These are phyloP conservation scores for Hortaea sp. DNA, from an alignment of 2,329 filamentous ascomycete genomes.

Conservation along the genomic window DNA sequence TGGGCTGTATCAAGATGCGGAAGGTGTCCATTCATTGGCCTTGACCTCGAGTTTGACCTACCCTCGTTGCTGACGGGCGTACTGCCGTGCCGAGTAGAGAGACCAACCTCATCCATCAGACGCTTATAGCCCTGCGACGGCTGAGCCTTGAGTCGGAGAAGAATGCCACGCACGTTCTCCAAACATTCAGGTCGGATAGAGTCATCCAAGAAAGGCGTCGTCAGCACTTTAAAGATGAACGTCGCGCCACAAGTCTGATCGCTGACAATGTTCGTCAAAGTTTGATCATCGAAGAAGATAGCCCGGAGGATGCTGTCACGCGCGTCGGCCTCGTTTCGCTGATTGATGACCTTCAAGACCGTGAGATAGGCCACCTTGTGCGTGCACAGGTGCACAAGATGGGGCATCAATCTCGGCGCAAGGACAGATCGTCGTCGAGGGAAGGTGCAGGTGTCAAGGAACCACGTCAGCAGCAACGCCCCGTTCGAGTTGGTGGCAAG, in stretches of 20 bases:
- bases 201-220: constrained; percentile 95
- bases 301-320: constrained; percentile 82
- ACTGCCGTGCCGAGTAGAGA: constrained; percentile 49
- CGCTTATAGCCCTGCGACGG: constrained; percentile 95
- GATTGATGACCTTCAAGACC: constrained; percentile 95
- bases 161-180: constrained; percentile 81
- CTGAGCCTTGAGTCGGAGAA: constrained; percentile 83
- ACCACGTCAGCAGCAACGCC: constrained; percentile 89
- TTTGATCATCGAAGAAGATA: constrained; percentile 85
- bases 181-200: constrained; percentile 77
- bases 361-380: constrained; percentile 98
- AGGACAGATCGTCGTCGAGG: constrained; percentile 82
- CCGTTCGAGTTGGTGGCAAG: constrained; percentile 94
- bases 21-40: constrained; percentile 23
- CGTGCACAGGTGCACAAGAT: constrained; percentile 89
- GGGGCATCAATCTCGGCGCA: constrained; percentile 82
- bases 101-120: constrained; percentile 93
- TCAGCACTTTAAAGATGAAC: constrained; percentile 96
- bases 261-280: constrained; percentile 78
- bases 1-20: constrained; percentile 23
- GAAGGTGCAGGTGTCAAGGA: constrained; percentile 95
- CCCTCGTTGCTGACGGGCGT: constrained; percentile 26
- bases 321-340: constrained; percentile 87
- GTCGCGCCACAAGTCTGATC: constrained; percentile 90
- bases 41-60: constrained; percentile 25